Evolutionary conservation across 495 filamentous ascomycete species (phyloP), one percentile per base, ranked within the genome.

Genomic region (Penicillium coffeae): DNA sequence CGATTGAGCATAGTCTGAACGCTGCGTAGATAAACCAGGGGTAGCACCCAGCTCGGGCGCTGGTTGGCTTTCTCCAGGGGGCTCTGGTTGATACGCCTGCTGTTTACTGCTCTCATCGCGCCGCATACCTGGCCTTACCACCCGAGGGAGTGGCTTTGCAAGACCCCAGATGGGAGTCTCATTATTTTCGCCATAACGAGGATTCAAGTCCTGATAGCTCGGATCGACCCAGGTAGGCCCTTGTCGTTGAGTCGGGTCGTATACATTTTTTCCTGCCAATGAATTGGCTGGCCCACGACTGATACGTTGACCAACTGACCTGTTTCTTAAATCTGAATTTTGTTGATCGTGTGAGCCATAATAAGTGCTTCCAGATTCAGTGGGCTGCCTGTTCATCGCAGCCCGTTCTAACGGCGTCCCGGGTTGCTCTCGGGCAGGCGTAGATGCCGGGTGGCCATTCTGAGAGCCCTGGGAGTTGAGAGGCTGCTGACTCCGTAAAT

Each of bases 41-140:
- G 45, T 51, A 18, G 34, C 21, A 27, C 45, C 39, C 14, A 51
- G 30, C 33, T 50, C 55, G 4, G 50, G 47, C 6, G 47, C 56
- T 1, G 53, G 33, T 25, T 45, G 32, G 13, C 34, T 19, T 10
- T 51, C 16, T 8, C 51, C 55, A 0, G 39, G 37, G n/a, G 38
- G 34, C 20, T 37, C 42, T 4, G 45, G 21, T 14, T 50, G 12
- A 8, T 40, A 52, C 27, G 47, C 43, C 20, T 42, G 40, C 33
- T 49, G 39, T 20, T 39, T 32, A 5, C 39, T 40, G 16, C 15
- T 39, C 21, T 50, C 42, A 2, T 46, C 48, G 8, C 47, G 53
- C 1, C 53, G 52, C 62, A 61, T 63, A 0, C 62, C 61, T 0
- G 59, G 54, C n/a, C 64, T 45, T 3, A 68, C 64, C 4, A 68